Evolutionary conservation across 2,329 filamentous ascomycete species (phyloP), one percentile per base, ranked within the genome.

Genomic region (Dactylonectria macrodidyma): DNA sequence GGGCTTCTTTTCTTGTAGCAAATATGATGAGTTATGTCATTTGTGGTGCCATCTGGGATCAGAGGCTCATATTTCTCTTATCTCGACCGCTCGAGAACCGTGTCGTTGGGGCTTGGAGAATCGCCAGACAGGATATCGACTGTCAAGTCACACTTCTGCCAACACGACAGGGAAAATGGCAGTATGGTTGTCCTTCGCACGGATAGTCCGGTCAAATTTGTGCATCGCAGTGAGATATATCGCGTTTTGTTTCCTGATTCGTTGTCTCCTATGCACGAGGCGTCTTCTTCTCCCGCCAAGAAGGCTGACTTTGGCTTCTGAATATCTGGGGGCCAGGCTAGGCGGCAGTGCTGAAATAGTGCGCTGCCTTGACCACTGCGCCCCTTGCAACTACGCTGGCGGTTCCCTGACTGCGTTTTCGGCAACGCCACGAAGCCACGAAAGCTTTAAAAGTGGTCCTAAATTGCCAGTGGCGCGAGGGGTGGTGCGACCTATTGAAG

Each of bases 271-370:
- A 22, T 22, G 33, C n/a, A 36, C 51, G 51, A n/a, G 51, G 10
- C 30, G 50, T n/a, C n/a, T 26, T 51, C 6, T 33, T 30, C 14
- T 41, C 38, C 14, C 41, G 41, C 41, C 14, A n/a, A 30, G 26
- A 4, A 30, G 16, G 14, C 19, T 54, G 30, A 36, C 33, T 22
- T 12, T 38, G 51, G 51, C 11, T 46, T 41, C 54, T 26, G 33
- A 14, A 34, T 24, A 11, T 11, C 12, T 44, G 54, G 16, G 19
- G 36, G 19, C 19, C 19, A 19, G 19, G 19, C 6, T 10, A 22
- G 47, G 61, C 61, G 44, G 61, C 61, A 33, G 54, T 38, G 61
- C 61, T 52, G 52, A 62, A 59, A 59, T 66, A 66, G 64, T 56
- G 50, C 6, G 19, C 55, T 24, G 34, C 19, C 46, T 54, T 52